These are phyloP conservation scores for Centrapalus pauciflorus DNA, from an alignment of 129 eudicot genomes.

Conservation along the genomic window DNA sequence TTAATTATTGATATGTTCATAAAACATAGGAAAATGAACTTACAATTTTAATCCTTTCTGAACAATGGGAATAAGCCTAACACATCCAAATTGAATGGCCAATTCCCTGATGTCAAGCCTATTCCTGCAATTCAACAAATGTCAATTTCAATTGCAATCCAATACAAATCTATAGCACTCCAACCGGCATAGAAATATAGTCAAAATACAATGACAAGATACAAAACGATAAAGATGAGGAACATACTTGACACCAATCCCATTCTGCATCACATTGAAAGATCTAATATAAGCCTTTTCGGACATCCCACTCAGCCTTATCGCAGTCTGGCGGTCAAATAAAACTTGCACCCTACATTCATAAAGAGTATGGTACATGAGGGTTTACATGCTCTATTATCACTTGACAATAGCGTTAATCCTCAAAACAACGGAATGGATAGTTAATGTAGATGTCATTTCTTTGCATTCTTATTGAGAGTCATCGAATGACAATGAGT, in stretches of 20 bases:
- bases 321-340: conserved; percentile 67
- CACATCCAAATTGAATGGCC: conserved; percentile 92
- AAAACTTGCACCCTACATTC: conserved; percentile 58
- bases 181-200: not conserved
- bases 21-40: conserved; percentile 15
- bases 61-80: conserved; percentile 79
- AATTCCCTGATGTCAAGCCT: conserved; percentile 74
- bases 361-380: not conserved
- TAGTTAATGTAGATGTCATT: too few species aligned
- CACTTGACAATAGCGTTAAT: not conserved
- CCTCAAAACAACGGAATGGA: not conserved
- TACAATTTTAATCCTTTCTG: conserved; percentile 69
- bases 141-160: not conserved
- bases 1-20: not conserved
- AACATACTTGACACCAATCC: conserved; percentile 74
- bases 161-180: not conserved
- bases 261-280: conserved; percentile 81
- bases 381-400: too few species aligned
- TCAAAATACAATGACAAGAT: not conserved
- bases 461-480: too few species aligned
- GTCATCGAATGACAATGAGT: too few species aligned
- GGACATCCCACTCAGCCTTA: conserved; percentile 81
- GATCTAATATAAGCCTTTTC: conserved; percentile 89
- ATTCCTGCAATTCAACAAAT: conserved; percentile 44
- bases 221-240: not conserved